Evolutionary conservation across 2,329 filamentous ascomycete species (phyloP), one percentile per base, ranked within the genome.

Genomic region (Aspergillaceae sp.): DNA sequence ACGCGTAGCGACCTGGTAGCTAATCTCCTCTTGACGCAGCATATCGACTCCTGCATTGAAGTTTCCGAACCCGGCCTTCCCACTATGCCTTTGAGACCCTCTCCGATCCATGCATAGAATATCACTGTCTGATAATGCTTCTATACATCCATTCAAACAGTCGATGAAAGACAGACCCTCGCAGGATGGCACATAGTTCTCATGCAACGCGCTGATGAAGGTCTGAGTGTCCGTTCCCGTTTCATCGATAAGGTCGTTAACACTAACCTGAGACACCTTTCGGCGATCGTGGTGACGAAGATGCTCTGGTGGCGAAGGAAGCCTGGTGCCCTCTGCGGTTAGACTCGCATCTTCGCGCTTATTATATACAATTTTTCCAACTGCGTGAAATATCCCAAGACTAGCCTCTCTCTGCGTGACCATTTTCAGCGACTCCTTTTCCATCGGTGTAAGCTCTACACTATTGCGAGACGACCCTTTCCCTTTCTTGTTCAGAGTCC

Each of bases 351-450:
- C 80, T 26, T 85, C 77, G 40, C 92, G 79, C 64, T 96, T 98
- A 71, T 98, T 98, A 71, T 97, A 94, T 1, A 97, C 83, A 2
- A 98, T 87, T 62, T 92, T 96, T 3, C 91, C 92, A 8, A 97
- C 86, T 0, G 92, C 89, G 64, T 98, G 92, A 60, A 98, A 98
- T 43, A 98, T 88, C 1, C 91, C 92, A 2, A 98, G 73, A 51
- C 84, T 95, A 10, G 86, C 84, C 68, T 97, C 92, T 46, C 92
- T 80, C 59, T 90, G 87, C 1, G 86, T 88, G 26, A 97, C 79
- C 48, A 92, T 72, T 59, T 88, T 81, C 7, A 97, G 67, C 4
- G 82, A 90, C 51, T 94, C 84, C 48, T 79, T 74, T 64, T 97
- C 92, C 59, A 84, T 83, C 50, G 78, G 77, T 0, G 89, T 95